Evolutionary conservation across 75 land plant genomes (phyloP).

Genomic region (Picea sitchensis): DNA sequence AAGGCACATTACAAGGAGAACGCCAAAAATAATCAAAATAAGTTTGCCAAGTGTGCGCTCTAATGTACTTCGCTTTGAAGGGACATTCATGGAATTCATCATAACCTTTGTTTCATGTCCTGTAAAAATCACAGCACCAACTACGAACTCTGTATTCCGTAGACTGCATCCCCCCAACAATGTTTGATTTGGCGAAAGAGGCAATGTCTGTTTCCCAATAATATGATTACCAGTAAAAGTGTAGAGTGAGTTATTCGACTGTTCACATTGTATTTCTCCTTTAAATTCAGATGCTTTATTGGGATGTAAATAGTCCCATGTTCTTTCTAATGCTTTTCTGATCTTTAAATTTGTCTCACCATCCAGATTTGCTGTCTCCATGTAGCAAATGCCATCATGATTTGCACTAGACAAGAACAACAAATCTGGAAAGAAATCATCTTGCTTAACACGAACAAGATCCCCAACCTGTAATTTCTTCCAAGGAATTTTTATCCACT

Average conservation of each 20-base stretch:
- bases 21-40: conserved; percentile 72
- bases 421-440: conserved; percentile 92
- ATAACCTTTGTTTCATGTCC: conserved; percentile 99
- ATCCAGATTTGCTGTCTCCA: conserved; percentile 97
- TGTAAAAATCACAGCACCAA: conserved; percentile 85
- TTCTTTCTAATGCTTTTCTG: conserved; percentile 92
- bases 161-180: conserved; percentile 96
- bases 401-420: conserved; percentile 94
- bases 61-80: conserved; percentile 94
- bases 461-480: conserved; percentile 90
- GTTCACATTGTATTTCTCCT: conserved; percentile 95
- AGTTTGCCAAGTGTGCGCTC: conserved; percentile 94
- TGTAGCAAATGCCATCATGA: conserved; percentile 94
- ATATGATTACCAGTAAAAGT: conserved; percentile 34
- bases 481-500: conserved; percentile 78
- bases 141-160: conserved; percentile 85
- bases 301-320: conserved; percentile 92
- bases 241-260: conserved; percentile 96
- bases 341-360: conserved; percentile 99
- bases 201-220: conserved; percentile 73
- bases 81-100: conserved; percentile 99
- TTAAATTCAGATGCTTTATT: conserved; percentile 78
- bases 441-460: conserved; percentile 57
- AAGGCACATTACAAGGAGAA: conserved; percentile 73
- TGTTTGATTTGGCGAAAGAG: conserved; percentile 87